phyloP scores from a whole-genome alignment of 176 grass and related monocot genomes.

The Pontederia crassipes region DNA sequence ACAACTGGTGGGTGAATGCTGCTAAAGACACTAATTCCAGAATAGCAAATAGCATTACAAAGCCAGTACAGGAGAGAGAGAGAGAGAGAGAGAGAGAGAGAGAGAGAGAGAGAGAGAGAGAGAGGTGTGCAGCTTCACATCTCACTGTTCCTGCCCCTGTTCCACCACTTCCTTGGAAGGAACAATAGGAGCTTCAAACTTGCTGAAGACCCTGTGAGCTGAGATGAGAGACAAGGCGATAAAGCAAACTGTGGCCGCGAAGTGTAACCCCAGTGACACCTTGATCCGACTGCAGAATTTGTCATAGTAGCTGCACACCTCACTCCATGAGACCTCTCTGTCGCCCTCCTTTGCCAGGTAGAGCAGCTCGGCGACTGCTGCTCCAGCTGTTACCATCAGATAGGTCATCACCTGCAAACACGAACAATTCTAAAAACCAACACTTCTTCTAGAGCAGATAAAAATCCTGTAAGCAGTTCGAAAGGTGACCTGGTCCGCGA shows the following conservation, averaged over 20 bases:
- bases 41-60: too few relatives aligned
- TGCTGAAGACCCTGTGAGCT: slow-evolving; percentile 53
- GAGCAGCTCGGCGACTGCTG: slow-evolving; percentile 70
- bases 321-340: slow-evolving; percentile 66
- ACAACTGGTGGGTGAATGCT: too few relatives aligned
- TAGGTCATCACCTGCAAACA: slow-evolving; percentile 46
- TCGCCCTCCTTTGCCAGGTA: slow-evolving; percentile 59
- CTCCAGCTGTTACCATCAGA: slow-evolving; percentile 66
- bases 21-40: too few relatives aligned
- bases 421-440: background rate
- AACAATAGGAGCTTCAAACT: slow-evolving; percentile 24
- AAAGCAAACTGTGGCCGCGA: slow-evolving; percentile 60
- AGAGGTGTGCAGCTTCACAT: too few relatives aligned
- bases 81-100: too few relatives aligned
- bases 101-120: too few relatives aligned
- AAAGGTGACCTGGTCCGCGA: slow-evolving; percentile 62
- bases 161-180: slow-evolving; percentile 20
- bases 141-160: background rate
- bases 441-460: background rate
- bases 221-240: slow-evolving; percentile 60
- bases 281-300: slow-evolving; percentile 60
- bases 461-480: background rate
- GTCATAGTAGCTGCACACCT: slow-evolving; percentile 91
- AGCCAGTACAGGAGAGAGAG: too few relatives aligned
- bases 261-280: slow-evolving; percentile 52